Percentiles rank a stretch among this genome's conserved stretches.
Conservation (phyloP, 2,329 filamentous ascomycete genomes). For the Cadophora gregata region DNA sequence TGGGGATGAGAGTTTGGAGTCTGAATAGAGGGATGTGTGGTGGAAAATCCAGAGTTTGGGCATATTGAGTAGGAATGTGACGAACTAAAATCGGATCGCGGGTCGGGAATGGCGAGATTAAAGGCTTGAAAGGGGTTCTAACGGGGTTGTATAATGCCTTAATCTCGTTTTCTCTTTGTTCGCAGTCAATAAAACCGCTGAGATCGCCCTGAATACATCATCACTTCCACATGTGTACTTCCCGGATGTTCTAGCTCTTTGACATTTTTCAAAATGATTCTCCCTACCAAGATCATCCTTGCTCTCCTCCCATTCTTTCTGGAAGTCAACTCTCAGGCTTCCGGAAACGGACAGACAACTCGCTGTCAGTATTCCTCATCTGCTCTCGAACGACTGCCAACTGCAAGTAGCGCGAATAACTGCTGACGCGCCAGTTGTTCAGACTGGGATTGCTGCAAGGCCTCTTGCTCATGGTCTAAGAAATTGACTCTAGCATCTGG, state of each 20-base stretch:
- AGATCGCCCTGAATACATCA: background rate
- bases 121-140: background rate
- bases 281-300: conserved; percentile 29
- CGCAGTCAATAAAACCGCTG: background rate
- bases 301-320: conserved; percentile 41
- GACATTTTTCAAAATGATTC: conserved; percentile 21
- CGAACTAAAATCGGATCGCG: background rate
- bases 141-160: background rate
- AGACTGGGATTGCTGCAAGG: conserved; percentile 74
- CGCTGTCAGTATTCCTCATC: conserved; percentile 42
- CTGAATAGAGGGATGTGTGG: conserved; percentile 1
- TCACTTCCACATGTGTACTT: background rate
- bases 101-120: background rate
- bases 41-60: background rate
- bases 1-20: background rate
- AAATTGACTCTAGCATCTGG: conserved; percentile 57
- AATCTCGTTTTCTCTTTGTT: background rate
- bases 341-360: conserved; percentile 43
- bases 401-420: background rate
- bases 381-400: background rate
- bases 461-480: conserved; percentile 65
- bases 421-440: background rate
- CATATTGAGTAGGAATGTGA: background rate
- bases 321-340: conserved; percentile 32
- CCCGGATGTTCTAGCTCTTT: too few species aligned